Base-by-base conservation (phyloP, 164 flowering plant genomes). In the Hamamelis virginiana region DNA sequence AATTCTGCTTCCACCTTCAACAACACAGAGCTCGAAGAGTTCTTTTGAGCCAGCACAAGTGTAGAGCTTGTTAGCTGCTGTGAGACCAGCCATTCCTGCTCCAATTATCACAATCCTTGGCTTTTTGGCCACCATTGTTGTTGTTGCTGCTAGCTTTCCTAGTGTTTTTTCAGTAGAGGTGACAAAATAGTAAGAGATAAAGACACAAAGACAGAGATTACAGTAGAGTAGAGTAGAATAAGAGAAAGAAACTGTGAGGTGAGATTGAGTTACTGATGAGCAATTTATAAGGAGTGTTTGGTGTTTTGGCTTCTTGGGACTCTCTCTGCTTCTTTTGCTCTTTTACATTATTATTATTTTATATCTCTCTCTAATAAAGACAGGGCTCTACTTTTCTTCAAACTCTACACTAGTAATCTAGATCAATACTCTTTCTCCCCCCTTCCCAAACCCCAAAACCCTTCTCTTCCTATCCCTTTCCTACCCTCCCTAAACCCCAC, bases 31-130 rank as follows among this genome's bases (percentile, higher is more conserved):
- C 69, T 91, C 94, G 28, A 94, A 84, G 61, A 79, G 59, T 8
- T 86, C 82, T 15, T 50, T 74, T 0, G 80, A 72, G 65, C 73
- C 72, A 1, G 75, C 25, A n/a, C 72, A 62, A 16, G 80, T 82
- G 82, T 86, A 82, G 69, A 94, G 95, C 86, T 78, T 87, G 81
- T 89, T 79, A 9, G 98, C 97, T 12, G 98, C 98, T 9, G 94
- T 85, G 8, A 94, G 84, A 12, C 97, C 98, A 0, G 97, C 92
- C 94, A 94, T 89, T 75, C 97, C 96, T 19, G 96, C 97, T 23
- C 97, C 97, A 43, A 91, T 76, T 59, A 94, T 88, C 77, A 94
- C 97, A 62, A 94, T 75, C 81, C 81, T 88, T 45, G 92, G 90
- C 78, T 89, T 94, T 79, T 81, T 87, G 48, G 67, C 85, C 82